Evolutionary conservation across 139 green algal genomes (phyloP).

Genomic region (Cymbomonas tetramitiformis): DNA sequence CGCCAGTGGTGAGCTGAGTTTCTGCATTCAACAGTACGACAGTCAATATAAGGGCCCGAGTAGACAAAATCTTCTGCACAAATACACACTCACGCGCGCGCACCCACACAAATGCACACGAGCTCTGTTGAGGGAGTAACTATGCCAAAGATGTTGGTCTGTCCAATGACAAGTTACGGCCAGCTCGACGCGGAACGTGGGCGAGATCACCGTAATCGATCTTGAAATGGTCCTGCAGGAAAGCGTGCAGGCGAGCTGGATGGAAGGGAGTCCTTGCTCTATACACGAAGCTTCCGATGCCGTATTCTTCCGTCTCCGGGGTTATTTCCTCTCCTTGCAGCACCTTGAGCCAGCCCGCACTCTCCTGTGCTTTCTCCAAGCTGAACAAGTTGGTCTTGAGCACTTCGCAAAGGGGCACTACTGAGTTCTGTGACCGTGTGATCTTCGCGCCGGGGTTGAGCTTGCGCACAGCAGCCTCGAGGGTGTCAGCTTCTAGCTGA

Average conservation of each 20-base stretch:
- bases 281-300: conserved; percentile 65
- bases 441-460: conserved; percentile 17
- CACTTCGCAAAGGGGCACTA: conserved; percentile 1
- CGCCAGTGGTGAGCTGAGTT: neutral
- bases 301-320: conserved; percentile 13
- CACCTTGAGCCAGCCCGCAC: conserved; percentile 6
- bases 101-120: no score
- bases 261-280: conserved; percentile 63
- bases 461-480: conserved; percentile 2
- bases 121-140: no score
- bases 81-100: no score
- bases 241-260: conserved; percentile 39
- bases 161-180: no score
- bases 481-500: no score
- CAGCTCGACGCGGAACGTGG: no score
- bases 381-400: conserved; percentile 7
- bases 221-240: conserved; percentile 3
- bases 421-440: neutral
- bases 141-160: no score
- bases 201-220: neutral
- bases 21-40: no score
- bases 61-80: no score
- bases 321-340: neutral
- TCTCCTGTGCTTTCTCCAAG: conserved; percentile 2
- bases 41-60: no score